These are phyloP conservation scores for Prunus davidiana DNA, from an alignment of 306 rosid species.

Conservation along the genomic window DNA sequence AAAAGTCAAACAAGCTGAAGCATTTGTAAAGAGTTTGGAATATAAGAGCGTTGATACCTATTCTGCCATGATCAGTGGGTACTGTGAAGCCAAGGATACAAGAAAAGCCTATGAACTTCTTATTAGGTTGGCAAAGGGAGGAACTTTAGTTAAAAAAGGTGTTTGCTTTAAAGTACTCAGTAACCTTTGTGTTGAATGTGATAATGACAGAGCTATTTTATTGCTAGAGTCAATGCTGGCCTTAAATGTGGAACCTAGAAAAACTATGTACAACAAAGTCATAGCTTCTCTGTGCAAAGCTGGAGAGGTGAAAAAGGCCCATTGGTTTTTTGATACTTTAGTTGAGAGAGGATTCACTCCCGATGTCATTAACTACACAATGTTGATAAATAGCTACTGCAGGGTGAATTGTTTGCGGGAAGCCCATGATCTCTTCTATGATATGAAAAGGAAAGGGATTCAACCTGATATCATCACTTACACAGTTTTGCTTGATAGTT, in stretches of 20 bases:
- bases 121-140: slow-evolving; percentile 42
- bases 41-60: slow-evolving; percentile 51
- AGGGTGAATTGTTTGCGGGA: slow-evolving; percentile 45
- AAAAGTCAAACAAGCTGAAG: slow-evolving; percentile 61
- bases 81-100: slow-evolving; percentile 51
- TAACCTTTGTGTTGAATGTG: slow-evolving; percentile 52
- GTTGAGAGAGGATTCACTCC: slow-evolving; percentile 45
- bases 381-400: slow-evolving; percentile 74
- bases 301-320: slow-evolving; percentile 52
- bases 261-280: slow-evolving; percentile 48
- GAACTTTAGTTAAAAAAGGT: slow-evolving; percentile 30
- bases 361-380: slow-evolving; percentile 64
- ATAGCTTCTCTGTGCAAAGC: slow-evolving; percentile 55
- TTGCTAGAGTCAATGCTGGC: slow-evolving; percentile 44
- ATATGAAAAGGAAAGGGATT: slow-evolving; percentile 64
- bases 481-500: slow-evolving; percentile 71
- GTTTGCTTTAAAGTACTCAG: slow-evolving; percentile 47
- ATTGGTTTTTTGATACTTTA: slow-evolving; percentile 39
- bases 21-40: slow-evolving; percentile 43
- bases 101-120: slow-evolving; percentile 48
- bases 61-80: slow-evolving; percentile 68
- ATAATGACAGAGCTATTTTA: slow-evolving; percentile 28
- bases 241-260: slow-evolving; percentile 48
- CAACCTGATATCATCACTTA: slow-evolving; percentile 66
- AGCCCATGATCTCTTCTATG: slow-evolving; percentile 60